Evolutionary conservation across 1,284 basidiomycete species (phyloP).

Genomic region (Malassezia japonica): DNA sequence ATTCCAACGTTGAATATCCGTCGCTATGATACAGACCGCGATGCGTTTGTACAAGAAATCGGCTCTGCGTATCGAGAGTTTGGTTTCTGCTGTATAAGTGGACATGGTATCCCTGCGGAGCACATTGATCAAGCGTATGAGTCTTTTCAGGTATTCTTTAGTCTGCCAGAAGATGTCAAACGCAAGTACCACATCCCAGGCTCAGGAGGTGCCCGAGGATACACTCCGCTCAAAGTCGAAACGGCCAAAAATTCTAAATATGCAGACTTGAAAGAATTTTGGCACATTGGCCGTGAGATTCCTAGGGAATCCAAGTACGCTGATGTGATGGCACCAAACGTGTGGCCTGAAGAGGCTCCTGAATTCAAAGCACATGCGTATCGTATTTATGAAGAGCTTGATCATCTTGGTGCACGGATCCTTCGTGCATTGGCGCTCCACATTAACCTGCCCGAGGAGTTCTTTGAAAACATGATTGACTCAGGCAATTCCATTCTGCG

Average conservation of each 20-base stretch:
- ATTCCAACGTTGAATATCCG: constrained; percentile 7
- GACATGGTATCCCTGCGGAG: constrained; percentile 1
- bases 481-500: constrained; percentile 9
- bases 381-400: not conserved
- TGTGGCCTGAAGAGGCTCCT: constrained; percentile 10
- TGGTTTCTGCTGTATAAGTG: constrained; percentile 9
- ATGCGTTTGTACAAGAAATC: constrained; percentile 4
- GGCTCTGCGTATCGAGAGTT: not conserved
- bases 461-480: constrained; percentile 6
- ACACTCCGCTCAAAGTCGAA: constrained; percentile 9
- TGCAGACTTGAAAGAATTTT: constrained; percentile 13
- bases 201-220: constrained; percentile 8
- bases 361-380: not conserved
- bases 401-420: constrained; percentile 3
- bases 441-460: constrained; percentile 1
- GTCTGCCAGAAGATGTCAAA: not conserved
- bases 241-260: constrained; percentile 3
- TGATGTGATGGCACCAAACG: constrained; percentile 4
- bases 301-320: not conserved
- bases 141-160: constrained; percentile 1
- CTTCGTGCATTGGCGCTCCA: constrained; percentile 5
- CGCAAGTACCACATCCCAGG: constrained; percentile 8
- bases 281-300: constrained; percentile 8
- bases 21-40: constrained; percentile 3
- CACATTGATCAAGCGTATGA: not conserved